phyloP scores from a whole-genome alignment of 2,329 filamentous ascomycete species.

The Neophaeococcomyces aloes region DNA sequence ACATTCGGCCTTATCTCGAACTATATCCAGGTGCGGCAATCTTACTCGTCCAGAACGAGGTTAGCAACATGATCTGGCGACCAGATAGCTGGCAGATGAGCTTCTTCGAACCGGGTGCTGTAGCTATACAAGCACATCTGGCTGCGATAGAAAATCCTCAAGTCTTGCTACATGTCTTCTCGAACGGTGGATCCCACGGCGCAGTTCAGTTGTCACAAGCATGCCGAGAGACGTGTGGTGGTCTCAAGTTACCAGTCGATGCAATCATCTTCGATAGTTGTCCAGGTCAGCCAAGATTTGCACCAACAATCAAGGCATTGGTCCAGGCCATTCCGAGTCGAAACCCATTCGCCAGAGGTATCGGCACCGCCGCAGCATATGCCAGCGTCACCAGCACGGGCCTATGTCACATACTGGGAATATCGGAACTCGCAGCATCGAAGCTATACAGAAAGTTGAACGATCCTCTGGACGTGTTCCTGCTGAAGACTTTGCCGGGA shows the following conservation, averaged over 20 bases:
- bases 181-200: constrained; percentile 42
- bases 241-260: constrained; percentile 31
- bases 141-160: constrained; percentile 21
- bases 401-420: constrained; percentile 27
- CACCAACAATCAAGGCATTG: constrained; percentile 8
- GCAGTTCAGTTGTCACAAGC: constrained; percentile 31
- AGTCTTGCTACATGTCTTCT: constrained; percentile 43
- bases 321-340: constrained; percentile 11
- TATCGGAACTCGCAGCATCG: constrained; percentile 25
- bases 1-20: constrained; percentile 36
- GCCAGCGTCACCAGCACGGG: constrained; percentile 24
- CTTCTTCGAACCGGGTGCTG: constrained; percentile 32
- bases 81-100: constrained; percentile 24
- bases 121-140: constrained; percentile 29
- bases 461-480: constrained; percentile 27
- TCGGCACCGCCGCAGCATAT: constrained; percentile 14
- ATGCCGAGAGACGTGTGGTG: constrained; percentile 21
- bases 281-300: constrained; percentile 11
- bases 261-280: constrained; percentile 41
- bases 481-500: constrained; percentile 27
- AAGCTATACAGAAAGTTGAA: constrained; percentile 25
- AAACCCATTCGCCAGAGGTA: constrained; percentile 8
- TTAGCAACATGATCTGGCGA: constrained; percentile 28
- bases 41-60: constrained; percentile 37
- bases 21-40: constrained; percentile 39